phyloP scores from a whole-genome alignment of 2,329 filamentous ascomycete genomes.

The Biscogniauxia marginata region DNA sequence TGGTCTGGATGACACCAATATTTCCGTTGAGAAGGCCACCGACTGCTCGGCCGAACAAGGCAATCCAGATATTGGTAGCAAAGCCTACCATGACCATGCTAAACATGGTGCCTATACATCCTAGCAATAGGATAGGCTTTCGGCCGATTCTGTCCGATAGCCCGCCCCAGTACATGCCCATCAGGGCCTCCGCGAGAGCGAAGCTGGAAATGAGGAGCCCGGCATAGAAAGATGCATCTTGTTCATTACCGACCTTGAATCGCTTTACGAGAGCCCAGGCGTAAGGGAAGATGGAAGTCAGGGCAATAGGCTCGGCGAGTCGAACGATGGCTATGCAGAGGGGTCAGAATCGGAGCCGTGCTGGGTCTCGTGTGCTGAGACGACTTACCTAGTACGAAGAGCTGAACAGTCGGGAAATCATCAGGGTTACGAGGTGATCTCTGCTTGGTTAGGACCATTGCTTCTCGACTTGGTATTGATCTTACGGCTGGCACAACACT shows the following conservation, averaged over 20 bases:
- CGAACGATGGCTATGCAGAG: conserved; percentile 74
- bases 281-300: conserved; percentile 93
- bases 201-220: conserved; percentile 86
- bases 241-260: conserved; percentile 68
- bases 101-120: conserved; percentile 77
- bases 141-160: conserved; percentile 80
- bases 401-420: conserved; percentile 77
- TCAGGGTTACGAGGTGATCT: conserved; percentile 59
- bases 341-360: conserved; percentile 4
- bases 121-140: conserved; percentile 80
- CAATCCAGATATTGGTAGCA: conserved; percentile 79
- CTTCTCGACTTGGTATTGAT: conserved; percentile 39
- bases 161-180: conserved; percentile 85
- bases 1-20: conserved; percentile 86
- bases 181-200: conserved; percentile 76
- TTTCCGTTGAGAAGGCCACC: conserved; percentile 89
- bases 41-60: conserved; percentile 70
- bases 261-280: conserved; percentile 80
- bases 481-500: conserved; percentile 46
- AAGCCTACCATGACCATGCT: conserved; percentile 83
- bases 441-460: conserved; percentile 53
- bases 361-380: background rate
- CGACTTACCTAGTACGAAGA: conserved; percentile 76
- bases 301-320: conserved; percentile 85
- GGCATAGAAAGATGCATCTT: conserved; percentile 83